Evolutionary conservation across 2,329 filamentous ascomycete genomes (phyloP), one percentile per base, ranked within the genome.

Genomic region (Aaosphaeria arxii): DNA sequence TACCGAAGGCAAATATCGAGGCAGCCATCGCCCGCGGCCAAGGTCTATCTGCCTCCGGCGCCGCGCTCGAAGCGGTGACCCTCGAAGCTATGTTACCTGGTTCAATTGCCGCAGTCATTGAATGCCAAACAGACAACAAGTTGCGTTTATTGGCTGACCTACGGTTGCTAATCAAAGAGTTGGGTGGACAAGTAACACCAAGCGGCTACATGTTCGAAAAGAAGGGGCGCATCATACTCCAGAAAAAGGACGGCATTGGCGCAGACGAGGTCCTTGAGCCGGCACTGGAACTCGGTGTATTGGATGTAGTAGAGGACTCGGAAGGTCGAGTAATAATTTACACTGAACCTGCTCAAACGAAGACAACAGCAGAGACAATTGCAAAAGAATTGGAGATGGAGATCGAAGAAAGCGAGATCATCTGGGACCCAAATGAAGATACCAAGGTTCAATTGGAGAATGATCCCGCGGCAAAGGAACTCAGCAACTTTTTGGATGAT

Each of bases 21-120:
- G 79, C 79, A 11, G 91, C 94, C 46, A 86, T 99, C 56, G 88
- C 90, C 11, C 85, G 91, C 42, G 94, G 94, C 1, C 91, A 96
- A 67, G 92, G 94, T 39, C 81, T 86, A 54, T 91, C 91, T 28
- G 73, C 84, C 1, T 81, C 81, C 5, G 94, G 94, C 45, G 81
- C 82, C 11, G 78, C 83, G 11, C 82, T 97, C n/a, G 91, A 96
- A 66, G 77, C 75, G 32, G 70, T 94, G 44, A 87, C 84, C 1
- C 78, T 95, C 44, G 92, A 97, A 75, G 85, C 85, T 29, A 87
- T 96, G 56, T 74, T 95, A 51, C 88, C 89, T 2, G 82, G 86
- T 2, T 84, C 80, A 2, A 76, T 86, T 11, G 90, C 89, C 7
- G 76, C 92, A 5, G 85, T 97, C 7, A 81, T 96, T 63, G 91